These are phyloP conservation scores for Tremella yokohamensis DNA, from an alignment of 768 basidiomycete genomes.

Conservation along the genomic window DNA sequence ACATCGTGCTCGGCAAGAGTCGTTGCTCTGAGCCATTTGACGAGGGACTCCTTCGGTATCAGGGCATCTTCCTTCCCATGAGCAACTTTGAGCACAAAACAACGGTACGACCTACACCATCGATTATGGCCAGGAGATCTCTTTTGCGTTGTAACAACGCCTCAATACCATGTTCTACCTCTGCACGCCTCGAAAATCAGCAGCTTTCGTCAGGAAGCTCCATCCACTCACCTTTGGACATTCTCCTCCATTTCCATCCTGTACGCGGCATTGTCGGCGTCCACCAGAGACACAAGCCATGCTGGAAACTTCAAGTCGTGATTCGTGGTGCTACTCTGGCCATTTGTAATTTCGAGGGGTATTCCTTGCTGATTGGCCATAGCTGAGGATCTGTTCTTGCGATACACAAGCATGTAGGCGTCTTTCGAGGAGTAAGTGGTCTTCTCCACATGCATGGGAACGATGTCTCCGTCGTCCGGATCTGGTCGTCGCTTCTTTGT, in stretches of 20 bases:
- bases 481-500: conserved; percentile 20
- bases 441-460: neutral
- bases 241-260: conserved; percentile 13
- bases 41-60: conserved; percentile 30
- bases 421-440: conserved; percentile 61
- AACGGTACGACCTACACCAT: conserved; percentile 19
- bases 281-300: conserved; percentile 9
- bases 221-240: conserved; percentile 22
- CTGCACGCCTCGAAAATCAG: conserved; percentile 16
- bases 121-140: conserved; percentile 19
- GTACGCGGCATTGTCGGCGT: conserved; percentile 11
- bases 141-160: conserved; percentile 11
- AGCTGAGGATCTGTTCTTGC: conserved; percentile 53
- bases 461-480: conserved; percentile 4
- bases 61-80: conserved; percentile 18
- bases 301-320: conserved; percentile 13
- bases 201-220: neutral
- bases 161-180: conserved; percentile 21
- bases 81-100: conserved; percentile 1
- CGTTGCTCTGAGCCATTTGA: conserved; percentile 17
- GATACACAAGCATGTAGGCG: conserved; percentile 93
- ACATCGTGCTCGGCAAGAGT: conserved; percentile 12
- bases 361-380: no score
- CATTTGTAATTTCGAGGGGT: no score
- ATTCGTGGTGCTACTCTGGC: no score